phyloP scores from a whole-genome alignment of 495 filamentous ascomycete genomes.

The Aspergillus bridgeri region DNA sequence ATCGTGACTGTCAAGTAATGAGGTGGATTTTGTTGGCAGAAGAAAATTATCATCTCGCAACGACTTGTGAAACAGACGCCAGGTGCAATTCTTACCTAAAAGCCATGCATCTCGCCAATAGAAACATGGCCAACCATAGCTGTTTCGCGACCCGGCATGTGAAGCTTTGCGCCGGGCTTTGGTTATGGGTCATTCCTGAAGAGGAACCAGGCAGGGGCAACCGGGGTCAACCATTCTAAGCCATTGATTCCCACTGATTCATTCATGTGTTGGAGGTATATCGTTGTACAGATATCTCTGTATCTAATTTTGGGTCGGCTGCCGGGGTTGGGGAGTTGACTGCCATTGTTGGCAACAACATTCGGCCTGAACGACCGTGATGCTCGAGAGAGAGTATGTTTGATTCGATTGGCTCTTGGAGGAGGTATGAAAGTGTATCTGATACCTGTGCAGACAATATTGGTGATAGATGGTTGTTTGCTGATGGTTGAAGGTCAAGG shows the following conservation, averaged over 20 bases:
- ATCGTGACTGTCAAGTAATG: background rate
- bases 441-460: too few relatives aligned
- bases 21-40: background rate
- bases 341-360: background rate
- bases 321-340: background rate
- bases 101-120: background rate
- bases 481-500: background rate
- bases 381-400: background rate
- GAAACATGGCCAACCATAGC: background rate
- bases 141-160: background rate
- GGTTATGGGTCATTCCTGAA: background rate
- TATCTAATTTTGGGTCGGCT: too few relatives aligned
- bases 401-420: background rate
- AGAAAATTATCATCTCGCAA: background rate
- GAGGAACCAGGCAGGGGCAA: background rate
- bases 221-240: background rate
- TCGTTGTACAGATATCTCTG: background rate
- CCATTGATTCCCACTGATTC: background rate
- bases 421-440: too few relatives aligned
- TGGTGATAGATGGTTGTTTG: background rate
- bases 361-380: background rate
- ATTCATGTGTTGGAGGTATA: background rate
- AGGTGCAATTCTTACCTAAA: background rate
- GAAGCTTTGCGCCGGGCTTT: background rate
- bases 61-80: background rate